Evolutionary conservation across 768 basidiomycete species (phyloP).

Genomic region (Stropharia rugosoannulata): DNA sequence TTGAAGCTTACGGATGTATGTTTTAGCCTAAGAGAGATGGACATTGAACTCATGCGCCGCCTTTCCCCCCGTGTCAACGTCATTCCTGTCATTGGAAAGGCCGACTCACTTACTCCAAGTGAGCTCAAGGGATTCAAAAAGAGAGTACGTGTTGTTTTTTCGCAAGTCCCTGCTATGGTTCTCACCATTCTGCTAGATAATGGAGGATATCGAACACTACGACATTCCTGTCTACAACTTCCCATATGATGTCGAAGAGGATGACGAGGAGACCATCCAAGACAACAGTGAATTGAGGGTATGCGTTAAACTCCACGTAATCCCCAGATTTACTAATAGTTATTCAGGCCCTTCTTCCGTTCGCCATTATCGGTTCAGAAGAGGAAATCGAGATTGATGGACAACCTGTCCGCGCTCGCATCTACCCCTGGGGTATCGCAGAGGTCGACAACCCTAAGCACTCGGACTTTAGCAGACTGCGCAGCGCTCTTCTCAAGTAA

Average conservation of each 20-base stretch:
- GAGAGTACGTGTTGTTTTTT: slow-evolving; percentile 46
- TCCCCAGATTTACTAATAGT: slow-evolving; percentile 5
- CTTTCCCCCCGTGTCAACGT: slow-evolving; percentile 98
- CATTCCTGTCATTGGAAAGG: slow-evolving; percentile 96
- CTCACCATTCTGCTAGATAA: slow-evolving; percentile 59
- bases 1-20: neutral
- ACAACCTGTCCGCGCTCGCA: slow-evolving; percentile 85
- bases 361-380: slow-evolving; percentile 96
- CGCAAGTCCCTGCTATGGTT: neutral
- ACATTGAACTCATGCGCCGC: slow-evolving; percentile 98
- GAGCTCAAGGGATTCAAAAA: slow-evolving; percentile 97
- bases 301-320: slow-evolving; percentile 19
- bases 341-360: slow-evolving; percentile 82
- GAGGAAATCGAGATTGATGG: slow-evolving; percentile 95
- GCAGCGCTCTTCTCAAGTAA: slow-evolving; percentile 89
- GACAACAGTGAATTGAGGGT: slow-evolving; percentile 96
- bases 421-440: slow-evolving; percentile 98
- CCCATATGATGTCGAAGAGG: slow-evolving; percentile 98
- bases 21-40: slow-evolving; percentile 88
- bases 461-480: slow-evolving; percentile 94
- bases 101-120: slow-evolving; percentile 90
- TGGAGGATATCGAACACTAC: slow-evolving; percentile 99
- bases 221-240: slow-evolving; percentile 99
- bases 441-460: slow-evolving; percentile 99
- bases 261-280: slow-evolving; percentile 97